phyloP scores from a whole-genome alignment of 345 rosid genomes.

The Heritiera littoralis region DNA sequence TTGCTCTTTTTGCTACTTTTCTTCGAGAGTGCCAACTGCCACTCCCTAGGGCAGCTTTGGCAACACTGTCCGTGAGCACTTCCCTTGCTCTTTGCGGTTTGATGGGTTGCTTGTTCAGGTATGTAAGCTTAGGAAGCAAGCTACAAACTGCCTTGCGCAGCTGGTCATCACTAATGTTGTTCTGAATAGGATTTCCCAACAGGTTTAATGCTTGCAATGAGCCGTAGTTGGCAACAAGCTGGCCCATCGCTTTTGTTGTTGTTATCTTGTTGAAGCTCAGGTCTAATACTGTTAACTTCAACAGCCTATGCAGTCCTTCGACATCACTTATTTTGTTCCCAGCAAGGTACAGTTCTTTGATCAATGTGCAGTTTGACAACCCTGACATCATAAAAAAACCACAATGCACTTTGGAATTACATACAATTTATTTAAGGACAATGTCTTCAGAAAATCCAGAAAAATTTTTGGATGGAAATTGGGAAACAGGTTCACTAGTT shows the following conservation, averaged over 20 bases:
- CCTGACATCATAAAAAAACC: conserved; percentile 42
- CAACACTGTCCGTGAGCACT: conserved; percentile 63
- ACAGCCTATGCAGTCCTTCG: conserved; percentile 89
- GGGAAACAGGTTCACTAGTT: neutral
- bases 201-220: conserved; percentile 75
- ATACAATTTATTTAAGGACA: neutral
- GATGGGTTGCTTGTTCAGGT: conserved; percentile 79
- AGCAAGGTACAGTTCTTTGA: conserved; percentile 85
- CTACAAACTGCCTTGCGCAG: conserved; percentile 69
- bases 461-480: neutral
- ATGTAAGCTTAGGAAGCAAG: conserved; percentile 77
- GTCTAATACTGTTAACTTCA: conserved; percentile 82
- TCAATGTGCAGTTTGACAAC: conserved; percentile 73
- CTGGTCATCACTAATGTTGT: conserved; percentile 74
- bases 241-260: conserved; percentile 78
- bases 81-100: conserved; percentile 78
- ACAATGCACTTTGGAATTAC: conserved; percentile 7
- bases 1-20: conserved; percentile 38
- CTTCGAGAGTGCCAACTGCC: conserved; percentile 39
- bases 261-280: conserved; percentile 93
- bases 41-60: conserved; percentile 74
- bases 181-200: conserved; percentile 79
- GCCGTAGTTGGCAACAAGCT: conserved; percentile 87
- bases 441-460: neutral
- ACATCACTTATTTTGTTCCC: conserved; percentile 90